Base-by-base conservation (phyloP, 192 early-diverging fungal species). In the Gaertneriomyces sp. region DNA sequence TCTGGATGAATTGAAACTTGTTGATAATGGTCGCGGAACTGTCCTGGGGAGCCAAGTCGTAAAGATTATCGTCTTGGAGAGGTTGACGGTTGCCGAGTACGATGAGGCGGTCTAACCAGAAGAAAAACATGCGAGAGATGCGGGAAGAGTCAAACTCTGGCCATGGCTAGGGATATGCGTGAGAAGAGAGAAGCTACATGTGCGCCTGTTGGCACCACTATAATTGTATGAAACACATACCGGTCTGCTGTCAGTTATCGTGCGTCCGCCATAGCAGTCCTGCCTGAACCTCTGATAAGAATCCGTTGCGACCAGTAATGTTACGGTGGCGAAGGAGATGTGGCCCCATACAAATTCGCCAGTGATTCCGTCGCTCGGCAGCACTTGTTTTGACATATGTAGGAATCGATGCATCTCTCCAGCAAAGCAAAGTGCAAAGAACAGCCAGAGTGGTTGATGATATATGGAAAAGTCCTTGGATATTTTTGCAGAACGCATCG, bases 101-200 rank as follows among this genome's bases (percentile, higher is more conserved):
- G 60, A 84, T 75, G 14, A 84, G 46, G 2, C 72, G 65, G 61
- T 64, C 68, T 45, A 80, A 50, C 82, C 82, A 84, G 12, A 66
- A 53, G 61, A 81, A 84, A 17, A 74, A 71, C 33, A 79, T 33
- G 10, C 69, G 60, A 6, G 64, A 57, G 66, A 85, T 71, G 16
- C 72, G 19, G 0, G 74, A 73, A 2, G 77, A 64, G 20, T 19
- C 8, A 11, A 42, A 39, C 40, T 75, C 74, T 58, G n/a, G 10
- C 59, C 58, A 69, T 63, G 56, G 65, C 58, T 67, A 42, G 16
- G 12, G 12, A 57, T 16, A 57, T 20, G 25, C 55, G 10, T 10
- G n/a, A 49, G 9, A 45, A 49, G 53, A 44, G n/a, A 45, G 11
- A 60, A 60, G 10, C 2, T 14, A 0, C 1, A 60, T 40, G 17